These are phyloP conservation scores for Xylaria sp. DNA, from an alignment of 2,329 filamentous ascomycete genomes.

Conservation along the genomic window DNA sequence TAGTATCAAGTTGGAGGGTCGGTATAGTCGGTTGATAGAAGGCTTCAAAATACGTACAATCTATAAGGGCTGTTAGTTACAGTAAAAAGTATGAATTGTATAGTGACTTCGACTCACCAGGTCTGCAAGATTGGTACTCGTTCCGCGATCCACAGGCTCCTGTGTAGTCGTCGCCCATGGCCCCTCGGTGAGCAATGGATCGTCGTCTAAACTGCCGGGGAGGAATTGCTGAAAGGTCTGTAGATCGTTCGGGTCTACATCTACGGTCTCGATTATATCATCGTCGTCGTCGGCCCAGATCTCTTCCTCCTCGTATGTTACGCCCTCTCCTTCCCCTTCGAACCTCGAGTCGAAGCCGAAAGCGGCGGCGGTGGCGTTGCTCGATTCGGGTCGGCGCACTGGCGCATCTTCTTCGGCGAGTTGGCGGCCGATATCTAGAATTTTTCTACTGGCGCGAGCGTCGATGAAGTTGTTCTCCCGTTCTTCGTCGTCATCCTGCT, in stretches of 20 bases:
- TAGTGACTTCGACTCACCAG: constrained; percentile 63
- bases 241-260: constrained; percentile 87
- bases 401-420: constrained; percentile 80
- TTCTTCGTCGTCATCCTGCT: constrained; percentile 66
- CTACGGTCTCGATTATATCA: constrained; percentile 70
- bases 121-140: constrained; percentile 83
- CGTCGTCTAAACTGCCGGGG: constrained; percentile 62
- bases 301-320: constrained; percentile 60
- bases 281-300: constrained; percentile 82
- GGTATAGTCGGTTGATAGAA: neutral
- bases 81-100: no score
- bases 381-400: constrained; percentile 48
- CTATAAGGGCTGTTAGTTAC: constrained; percentile 14
- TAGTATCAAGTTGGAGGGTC: neutral
- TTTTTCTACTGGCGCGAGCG: constrained; percentile 85
- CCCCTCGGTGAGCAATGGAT: constrained; percentile 74
- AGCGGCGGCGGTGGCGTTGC: constrained; percentile 48
- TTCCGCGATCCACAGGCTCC: constrained; percentile 52
- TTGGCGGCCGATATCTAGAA: constrained; percentile 87
- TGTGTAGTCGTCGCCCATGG: constrained; percentile 53
- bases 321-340: constrained; percentile 63
- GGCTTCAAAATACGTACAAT: constrained; percentile 18
- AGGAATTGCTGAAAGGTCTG: constrained; percentile 92
- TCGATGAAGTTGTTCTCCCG: constrained; percentile 79
- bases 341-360: constrained; percentile 84